Percentiles rank a stretch among this genome's conserved stretches.
Evolutionary conservation across 768 basidiomycete species (phyloP).

Genomic region (Lactarius sp.): DNA sequence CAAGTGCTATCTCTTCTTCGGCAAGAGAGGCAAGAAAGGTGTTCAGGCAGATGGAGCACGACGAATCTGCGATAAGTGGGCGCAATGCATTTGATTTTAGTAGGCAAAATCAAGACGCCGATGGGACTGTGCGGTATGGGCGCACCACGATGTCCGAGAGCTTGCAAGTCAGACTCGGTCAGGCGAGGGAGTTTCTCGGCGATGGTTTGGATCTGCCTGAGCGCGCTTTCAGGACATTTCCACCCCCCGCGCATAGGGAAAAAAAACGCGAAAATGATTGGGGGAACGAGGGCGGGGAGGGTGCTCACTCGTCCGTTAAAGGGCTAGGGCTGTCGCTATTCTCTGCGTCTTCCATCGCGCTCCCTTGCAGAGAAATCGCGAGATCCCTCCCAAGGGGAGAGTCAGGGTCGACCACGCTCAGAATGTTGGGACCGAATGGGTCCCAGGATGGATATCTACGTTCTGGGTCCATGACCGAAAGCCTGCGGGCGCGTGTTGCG

Average conservation of each 20-base stretch:
- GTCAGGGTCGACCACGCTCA: background rate
- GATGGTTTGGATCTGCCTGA: slow-evolving; percentile 38
- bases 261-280: background rate
- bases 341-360: background rate
- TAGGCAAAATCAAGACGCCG: background rate
- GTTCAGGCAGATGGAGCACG: slow-evolving; percentile 73
- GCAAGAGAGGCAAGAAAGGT: slow-evolving; percentile 62
- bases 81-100: too few relatives aligned
- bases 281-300: background rate
- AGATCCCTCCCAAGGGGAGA: slow-evolving; percentile 1
- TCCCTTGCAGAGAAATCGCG: background rate
- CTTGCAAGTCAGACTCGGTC: slow-evolving; percentile 45
- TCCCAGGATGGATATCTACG: background rate
- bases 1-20: slow-evolving; percentile 68
- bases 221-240: background rate
- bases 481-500: background rate
- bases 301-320: slow-evolving; percentile 5
- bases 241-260: background rate
- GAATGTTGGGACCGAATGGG: slow-evolving; percentile 4
- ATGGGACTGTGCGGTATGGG: background rate
- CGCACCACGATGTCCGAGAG: slow-evolving; percentile 46
- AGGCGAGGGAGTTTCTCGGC: slow-evolving; percentile 45
- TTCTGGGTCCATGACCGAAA: background rate
- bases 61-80: slow-evolving; percentile 44
- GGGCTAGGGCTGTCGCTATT: background rate